phyloP scores from a whole-genome alignment of 164 flowering plant genomes.

The Dillenia suffruticosa region DNA sequence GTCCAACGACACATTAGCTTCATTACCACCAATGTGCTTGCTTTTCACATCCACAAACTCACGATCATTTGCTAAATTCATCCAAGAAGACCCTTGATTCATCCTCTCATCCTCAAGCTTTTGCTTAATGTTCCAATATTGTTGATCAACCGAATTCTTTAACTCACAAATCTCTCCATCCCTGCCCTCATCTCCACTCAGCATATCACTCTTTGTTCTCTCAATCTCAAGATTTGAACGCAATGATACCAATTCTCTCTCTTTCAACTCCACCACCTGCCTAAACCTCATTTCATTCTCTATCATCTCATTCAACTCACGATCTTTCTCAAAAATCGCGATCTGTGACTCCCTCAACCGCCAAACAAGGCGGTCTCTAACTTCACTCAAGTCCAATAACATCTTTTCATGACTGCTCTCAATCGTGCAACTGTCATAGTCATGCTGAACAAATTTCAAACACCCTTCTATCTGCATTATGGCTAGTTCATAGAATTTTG shows the following conservation, averaged over 20 bases:
- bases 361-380: slow-evolving; percentile 51
- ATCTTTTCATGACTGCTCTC: slow-evolving; percentile 41
- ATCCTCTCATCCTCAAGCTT: slow-evolving; percentile 37
- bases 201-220: slow-evolving; percentile 16
- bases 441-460: slow-evolving; percentile 53
- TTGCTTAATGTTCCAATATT: slow-evolving; percentile 50
- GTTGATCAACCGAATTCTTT: slow-evolving; percentile 53
- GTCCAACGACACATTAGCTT: neutral
- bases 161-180: slow-evolving; percentile 41
- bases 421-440: slow-evolving; percentile 30
- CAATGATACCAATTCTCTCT: slow-evolving; percentile 39
- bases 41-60: slow-evolving; percentile 12
- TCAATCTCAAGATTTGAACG: slow-evolving; percentile 26
- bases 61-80: slow-evolving; percentile 11
- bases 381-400: slow-evolving; percentile 43
- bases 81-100: neutral
- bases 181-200: slow-evolving; percentile 21
- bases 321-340: slow-evolving; percentile 52
- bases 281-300: slow-evolving; percentile 51
- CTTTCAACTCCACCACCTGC: slow-evolving; percentile 50
- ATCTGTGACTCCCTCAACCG: slow-evolving; percentile 52
- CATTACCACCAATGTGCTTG: slow-evolving; percentile 1
- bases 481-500: slow-evolving; percentile 72
- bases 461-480: slow-evolving; percentile 78
- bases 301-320: slow-evolving; percentile 39